Conservation (phyloP, 2,329 filamentous ascomycete species). For the Pseudogymnoascus sp. region DNA sequence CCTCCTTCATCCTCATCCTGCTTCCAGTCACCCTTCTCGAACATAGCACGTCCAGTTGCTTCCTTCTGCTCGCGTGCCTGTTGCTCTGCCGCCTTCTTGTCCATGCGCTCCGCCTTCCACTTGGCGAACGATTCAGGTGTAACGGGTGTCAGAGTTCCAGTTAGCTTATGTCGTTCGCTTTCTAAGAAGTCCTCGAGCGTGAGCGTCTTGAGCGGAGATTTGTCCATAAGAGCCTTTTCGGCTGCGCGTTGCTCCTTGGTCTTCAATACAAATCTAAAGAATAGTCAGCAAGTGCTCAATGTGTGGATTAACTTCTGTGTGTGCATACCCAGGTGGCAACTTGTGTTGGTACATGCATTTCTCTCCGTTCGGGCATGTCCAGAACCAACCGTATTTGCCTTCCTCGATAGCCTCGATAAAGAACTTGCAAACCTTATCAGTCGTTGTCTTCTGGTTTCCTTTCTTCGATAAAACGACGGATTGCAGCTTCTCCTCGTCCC, state of each 20-base stretch:
- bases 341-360: conserved; percentile 99
- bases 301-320: neutral
- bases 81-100: conserved; percentile 94
- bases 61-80: conserved; percentile 88
- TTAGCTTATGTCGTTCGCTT: conserved; percentile 90
- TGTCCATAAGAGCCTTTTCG: conserved; percentile 93
- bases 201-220: conserved; percentile 86
- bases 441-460: conserved; percentile 89
- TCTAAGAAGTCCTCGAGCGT: conserved; percentile 97
- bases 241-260: conserved; percentile 94
- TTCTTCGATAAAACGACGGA: conserved; percentile 92
- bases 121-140: conserved; percentile 88
- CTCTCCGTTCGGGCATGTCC: conserved; percentile 93
- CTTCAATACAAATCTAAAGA: conserved; percentile 79
- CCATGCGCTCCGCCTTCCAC: conserved; percentile 90
- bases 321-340: conserved; percentile 79
- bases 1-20: conserved; percentile 42
- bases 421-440: conserved; percentile 98
- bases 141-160: conserved; percentile 84
- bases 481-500: conserved; percentile 94
- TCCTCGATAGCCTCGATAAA: conserved; percentile 98
- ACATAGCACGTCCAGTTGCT: conserved; percentile 87
- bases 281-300: conserved; percentile 21
- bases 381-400: conserved; percentile 99
- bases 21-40: conserved; percentile 92